Conservation (phyloP, 345 rosid genomes). For the Laguncularia racemosa region DNA sequence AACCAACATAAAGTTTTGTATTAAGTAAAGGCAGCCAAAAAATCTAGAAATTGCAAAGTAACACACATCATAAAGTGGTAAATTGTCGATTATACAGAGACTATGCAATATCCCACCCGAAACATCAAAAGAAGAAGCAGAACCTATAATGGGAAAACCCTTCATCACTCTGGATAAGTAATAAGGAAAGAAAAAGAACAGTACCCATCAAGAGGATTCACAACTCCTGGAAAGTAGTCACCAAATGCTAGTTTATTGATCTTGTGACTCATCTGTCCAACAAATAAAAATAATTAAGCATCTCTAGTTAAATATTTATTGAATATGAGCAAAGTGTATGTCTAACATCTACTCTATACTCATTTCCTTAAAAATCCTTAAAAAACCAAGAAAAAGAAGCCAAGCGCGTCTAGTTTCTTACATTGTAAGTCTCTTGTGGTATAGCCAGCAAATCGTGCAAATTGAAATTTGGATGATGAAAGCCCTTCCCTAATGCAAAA, state of each 20-base stretch:
- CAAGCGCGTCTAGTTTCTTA: slow-evolving; percentile 18
- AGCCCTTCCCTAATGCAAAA: slow-evolving; percentile 75
- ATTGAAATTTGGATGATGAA: slow-evolving; percentile 64
- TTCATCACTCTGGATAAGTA: not conserved
- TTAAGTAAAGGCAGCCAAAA: too few species aligned
- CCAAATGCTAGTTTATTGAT: slow-evolving; percentile 71
- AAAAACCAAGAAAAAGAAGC: too few species aligned
- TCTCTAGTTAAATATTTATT: not conserved
- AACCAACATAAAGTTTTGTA: too few species aligned
- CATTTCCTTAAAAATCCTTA: too few species aligned
- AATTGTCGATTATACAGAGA: too few species aligned
- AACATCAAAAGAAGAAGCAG: too few species aligned
- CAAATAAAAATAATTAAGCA: not conserved
- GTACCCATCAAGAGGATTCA: slow-evolving; percentile 89
- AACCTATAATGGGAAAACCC: too few species aligned
- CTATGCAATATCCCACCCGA: too few species aligned
- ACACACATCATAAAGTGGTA: too few species aligned
- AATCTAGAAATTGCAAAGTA: too few species aligned
- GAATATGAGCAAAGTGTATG: not conserved
- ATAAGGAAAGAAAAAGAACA: slow-evolving; percentile 9
- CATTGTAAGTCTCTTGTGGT: slow-evolving; percentile 70
- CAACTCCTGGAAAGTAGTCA: slow-evolving; percentile 74
- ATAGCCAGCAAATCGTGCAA: slow-evolving; percentile 58
- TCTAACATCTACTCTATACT: not conserved
- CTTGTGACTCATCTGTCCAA: slow-evolving; percentile 62